phyloP scores from a whole-genome alignment of 2,329 filamentous ascomycete species.

The Zymoseptoria ardabiliae region DNA sequence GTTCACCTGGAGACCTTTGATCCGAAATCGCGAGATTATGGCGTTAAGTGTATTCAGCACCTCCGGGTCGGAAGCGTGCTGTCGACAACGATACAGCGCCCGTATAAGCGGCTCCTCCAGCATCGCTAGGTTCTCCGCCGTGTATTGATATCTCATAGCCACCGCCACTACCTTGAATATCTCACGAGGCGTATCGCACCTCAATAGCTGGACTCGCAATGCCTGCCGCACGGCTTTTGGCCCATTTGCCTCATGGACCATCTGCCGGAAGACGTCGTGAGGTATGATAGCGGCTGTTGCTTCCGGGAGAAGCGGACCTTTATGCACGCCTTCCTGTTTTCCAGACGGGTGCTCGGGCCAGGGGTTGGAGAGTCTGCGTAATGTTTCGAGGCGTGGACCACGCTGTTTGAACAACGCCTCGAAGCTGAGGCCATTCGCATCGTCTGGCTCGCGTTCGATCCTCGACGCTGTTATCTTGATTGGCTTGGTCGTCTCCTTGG shows the following conservation, averaged over 20 bases:
- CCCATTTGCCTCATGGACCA: slow-evolving; percentile 13
- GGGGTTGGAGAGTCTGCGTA: slow-evolving; percentile 23
- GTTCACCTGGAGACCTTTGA: slow-evolving; percentile 17
- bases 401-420: slow-evolving; percentile 18
- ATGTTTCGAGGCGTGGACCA: slow-evolving; percentile 16
- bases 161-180: slow-evolving; percentile 27
- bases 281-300: slow-evolving; percentile 17
- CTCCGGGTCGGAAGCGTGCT: slow-evolving; percentile 23
- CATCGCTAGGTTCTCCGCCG: slow-evolving; percentile 14
- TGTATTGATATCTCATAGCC: slow-evolving; percentile 19
- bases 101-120: slow-evolving; percentile 25
- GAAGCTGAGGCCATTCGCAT: slow-evolving; percentile 7
- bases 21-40: slow-evolving; percentile 23
- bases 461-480: not conserved
- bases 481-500: not conserved
- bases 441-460: slow-evolving; percentile 1
- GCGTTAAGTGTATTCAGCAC: slow-evolving; percentile 22
- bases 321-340: not conserved
- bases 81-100: slow-evolving; percentile 29
- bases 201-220: slow-evolving; percentile 25
- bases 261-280: slow-evolving; percentile 19
- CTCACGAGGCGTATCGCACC: slow-evolving; percentile 23
- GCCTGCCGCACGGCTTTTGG: slow-evolving; percentile 18
- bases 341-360: slow-evolving; percentile 12
- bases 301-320: slow-evolving; percentile 8